Evolutionary conservation across 768 basidiomycete species (phyloP).

Genomic region (Suillus subluteus): DNA sequence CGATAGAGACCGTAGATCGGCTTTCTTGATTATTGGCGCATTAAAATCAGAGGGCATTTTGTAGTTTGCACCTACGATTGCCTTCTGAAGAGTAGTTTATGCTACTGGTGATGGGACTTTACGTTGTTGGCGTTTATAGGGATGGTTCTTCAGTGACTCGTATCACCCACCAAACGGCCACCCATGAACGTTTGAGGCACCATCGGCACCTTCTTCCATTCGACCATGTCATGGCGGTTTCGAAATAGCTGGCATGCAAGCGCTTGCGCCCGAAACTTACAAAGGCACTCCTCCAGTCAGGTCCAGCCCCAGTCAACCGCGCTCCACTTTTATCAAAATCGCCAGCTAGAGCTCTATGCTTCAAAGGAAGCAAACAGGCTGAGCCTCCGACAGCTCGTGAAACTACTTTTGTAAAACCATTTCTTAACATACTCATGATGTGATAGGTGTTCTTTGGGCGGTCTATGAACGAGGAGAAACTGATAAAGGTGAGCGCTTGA

Average conservation of each 20-base stretch:
- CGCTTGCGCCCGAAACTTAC: conserved; percentile 8
- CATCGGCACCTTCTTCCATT: conserved; percentile 8
- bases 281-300: conserved; percentile 19
- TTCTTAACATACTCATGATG: conserved; percentile 11
- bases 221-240: conserved; percentile 31
- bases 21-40: conserved; percentile 79
- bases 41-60: conserved; percentile 73
- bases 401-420: conserved; percentile 19
- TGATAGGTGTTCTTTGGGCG: conserved; percentile 83
- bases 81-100: conserved; percentile 15
- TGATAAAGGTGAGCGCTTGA: conserved; percentile 62
- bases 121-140: background rate
- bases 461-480: conserved; percentile 74
- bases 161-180: background rate
- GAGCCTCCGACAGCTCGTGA: conserved; percentile 79
- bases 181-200: conserved; percentile 3
- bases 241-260: conserved; percentile 11
- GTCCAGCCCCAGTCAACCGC: conserved; percentile 41
- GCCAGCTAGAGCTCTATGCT: conserved; percentile 81
- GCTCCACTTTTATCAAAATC: conserved; percentile 79
- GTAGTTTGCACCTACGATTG: conserved; percentile 23
- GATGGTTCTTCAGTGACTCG: conserved; percentile 1
- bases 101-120: background rate
- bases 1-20: conserved; percentile 78
- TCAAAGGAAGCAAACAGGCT: conserved; percentile 70